These are phyloP conservation scores for Phlebiopsis flavidoalba DNA, from an alignment of 768 basidiomycete species.

Conservation along the genomic window DNA sequence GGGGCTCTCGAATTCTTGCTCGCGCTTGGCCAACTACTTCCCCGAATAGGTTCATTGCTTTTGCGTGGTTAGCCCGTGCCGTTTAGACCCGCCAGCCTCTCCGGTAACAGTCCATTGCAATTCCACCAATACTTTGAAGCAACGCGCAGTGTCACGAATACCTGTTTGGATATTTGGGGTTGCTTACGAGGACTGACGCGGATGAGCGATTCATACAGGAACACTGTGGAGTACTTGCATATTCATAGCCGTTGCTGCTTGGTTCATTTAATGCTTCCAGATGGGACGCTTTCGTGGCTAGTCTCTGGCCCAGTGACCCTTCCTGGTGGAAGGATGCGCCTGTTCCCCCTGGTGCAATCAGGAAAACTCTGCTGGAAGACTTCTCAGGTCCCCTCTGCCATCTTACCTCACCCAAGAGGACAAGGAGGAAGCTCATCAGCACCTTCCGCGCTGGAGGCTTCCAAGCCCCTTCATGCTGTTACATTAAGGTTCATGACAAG, in stretches of 20 bases:
- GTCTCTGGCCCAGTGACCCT: slow-evolving; percentile 30
- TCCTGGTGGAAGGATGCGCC: slow-evolving; percentile 31
- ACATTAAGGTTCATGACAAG: slow-evolving; percentile 23
- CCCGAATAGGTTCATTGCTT: slow-evolving; percentile 37
- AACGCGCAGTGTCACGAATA: slow-evolving; percentile 30
- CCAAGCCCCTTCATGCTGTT: slow-evolving; percentile 33
- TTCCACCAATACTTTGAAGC: slow-evolving; percentile 22
- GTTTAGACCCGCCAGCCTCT: slow-evolving; percentile 27
- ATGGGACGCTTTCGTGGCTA: slow-evolving; percentile 26
- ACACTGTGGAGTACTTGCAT: slow-evolving; percentile 22
- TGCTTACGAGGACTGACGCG: slow-evolving; percentile 30
- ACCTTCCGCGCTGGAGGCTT: slow-evolving; percentile 28
- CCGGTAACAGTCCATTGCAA: slow-evolving; percentile 16
- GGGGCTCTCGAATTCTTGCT: neutral
- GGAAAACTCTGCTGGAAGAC: slow-evolving; percentile 25
- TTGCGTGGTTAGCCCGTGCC: slow-evolving; percentile 32
- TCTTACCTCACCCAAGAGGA: slow-evolving; percentile 31
- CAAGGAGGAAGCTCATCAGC: slow-evolving; percentile 23
- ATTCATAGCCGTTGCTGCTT: neutral
- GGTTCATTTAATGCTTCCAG: neutral
- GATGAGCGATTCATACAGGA: slow-evolving; percentile 28
- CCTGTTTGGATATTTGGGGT: slow-evolving; percentile 38
- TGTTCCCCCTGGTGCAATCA: slow-evolving; percentile 30
- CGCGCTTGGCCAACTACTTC: slow-evolving; percentile 33
- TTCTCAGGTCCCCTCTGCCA: slow-evolving; percentile 20